Evolutionary conservation across 139 green algal genomes (phyloP).

Genomic region (Desmodesmus armatus): DNA sequence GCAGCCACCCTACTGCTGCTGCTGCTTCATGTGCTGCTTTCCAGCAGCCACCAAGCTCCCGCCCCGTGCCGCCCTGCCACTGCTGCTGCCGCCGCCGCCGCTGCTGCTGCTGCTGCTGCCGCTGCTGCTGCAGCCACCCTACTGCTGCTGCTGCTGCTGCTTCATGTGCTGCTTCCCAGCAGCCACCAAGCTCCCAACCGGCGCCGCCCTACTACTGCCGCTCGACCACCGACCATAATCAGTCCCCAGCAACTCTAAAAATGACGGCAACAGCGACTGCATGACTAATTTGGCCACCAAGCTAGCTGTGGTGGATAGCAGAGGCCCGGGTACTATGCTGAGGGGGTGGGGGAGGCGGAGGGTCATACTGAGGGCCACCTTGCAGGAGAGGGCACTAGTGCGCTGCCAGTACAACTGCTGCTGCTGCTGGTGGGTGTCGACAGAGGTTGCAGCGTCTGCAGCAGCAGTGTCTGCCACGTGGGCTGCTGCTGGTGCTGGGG

Average conservation of each 20-base stretch:
- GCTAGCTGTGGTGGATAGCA: conserved; percentile 51
- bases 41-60: background rate
- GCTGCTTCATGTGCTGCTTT: background rate
- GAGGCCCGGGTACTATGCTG: conserved; percentile 51
- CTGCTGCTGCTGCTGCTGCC: background rate
- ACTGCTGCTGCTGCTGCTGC: conserved; percentile 14
- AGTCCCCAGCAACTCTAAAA: conserved; percentile 53
- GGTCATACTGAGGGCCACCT: conserved; percentile 49
- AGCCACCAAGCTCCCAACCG: conserved; percentile 41
- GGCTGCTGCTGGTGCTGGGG: conserved; percentile 16
- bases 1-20: background rate
- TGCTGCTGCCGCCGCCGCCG: background rate
- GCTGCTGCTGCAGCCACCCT: background rate
- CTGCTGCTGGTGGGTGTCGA: conserved; percentile 5
- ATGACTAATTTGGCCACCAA: conserved; percentile 57
- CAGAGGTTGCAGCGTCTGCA: conserved; percentile 11
- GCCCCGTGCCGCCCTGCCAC: background rate
- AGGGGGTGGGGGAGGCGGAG: conserved; percentile 57
- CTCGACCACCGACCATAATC: conserved; percentile 49
- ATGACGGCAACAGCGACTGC: conserved; percentile 55
- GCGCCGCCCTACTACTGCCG: conserved; percentile 10
- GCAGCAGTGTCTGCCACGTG: background rate
- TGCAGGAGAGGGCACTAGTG: conserved; percentile 38
- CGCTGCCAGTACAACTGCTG: conserved; percentile 19
- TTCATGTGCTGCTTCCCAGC: conserved; percentile 30